Conservation (phyloP, 2,329 filamentous ascomycete genomes). For the Aphanocladium album region DNA sequence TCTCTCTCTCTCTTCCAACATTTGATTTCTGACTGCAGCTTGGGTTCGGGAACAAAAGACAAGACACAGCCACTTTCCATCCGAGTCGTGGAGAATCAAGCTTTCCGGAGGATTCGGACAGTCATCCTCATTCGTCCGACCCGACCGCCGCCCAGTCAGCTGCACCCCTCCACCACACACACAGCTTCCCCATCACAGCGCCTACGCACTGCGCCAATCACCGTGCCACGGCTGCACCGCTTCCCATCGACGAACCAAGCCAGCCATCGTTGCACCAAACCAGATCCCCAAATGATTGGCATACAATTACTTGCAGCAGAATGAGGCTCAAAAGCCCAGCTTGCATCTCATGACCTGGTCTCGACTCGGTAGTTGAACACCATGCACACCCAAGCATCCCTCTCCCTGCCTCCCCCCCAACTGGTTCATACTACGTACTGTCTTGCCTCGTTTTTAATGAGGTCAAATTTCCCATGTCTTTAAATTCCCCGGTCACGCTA, state of each 20-base stretch:
- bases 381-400: neutral
- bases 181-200: neutral
- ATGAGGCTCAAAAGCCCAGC: neutral
- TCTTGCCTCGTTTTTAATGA: neutral
- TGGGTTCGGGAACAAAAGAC: no score
- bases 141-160: neutral
- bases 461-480: conserved; percentile 8
- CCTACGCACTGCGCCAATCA: conserved; percentile 6
- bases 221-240: neutral
- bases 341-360: neutral
- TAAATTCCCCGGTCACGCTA: conserved; percentile 1
- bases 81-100: no score
- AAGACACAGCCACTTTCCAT: no score
- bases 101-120: no score
- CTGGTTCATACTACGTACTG: neutral
- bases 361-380: neutral
- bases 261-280: neutral
- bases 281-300: neutral
- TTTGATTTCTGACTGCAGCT: no score
- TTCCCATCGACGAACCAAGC: neutral
- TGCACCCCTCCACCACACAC: neutral
- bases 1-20: neutral
- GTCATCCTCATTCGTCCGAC: no score
- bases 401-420: neutral
- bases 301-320: neutral